Conservation (phyloP, 208 protist species). For the Leishmania mexicana region DNA sequence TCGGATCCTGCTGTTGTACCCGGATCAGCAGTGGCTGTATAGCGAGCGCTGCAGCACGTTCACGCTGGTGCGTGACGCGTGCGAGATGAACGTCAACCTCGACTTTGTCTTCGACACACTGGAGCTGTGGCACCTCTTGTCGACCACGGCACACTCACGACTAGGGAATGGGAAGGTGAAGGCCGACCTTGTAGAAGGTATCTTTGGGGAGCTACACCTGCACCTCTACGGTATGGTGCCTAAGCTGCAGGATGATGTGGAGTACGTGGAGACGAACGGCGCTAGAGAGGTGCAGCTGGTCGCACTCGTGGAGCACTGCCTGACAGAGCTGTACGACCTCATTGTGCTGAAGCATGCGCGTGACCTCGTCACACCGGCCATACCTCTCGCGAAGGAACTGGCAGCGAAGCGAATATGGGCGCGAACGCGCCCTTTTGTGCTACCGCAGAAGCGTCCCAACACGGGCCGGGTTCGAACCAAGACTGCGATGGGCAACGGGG, state of each 20-base stretch:
- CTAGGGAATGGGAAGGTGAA: constrained; percentile 73
- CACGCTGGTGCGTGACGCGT: constrained; percentile 66
- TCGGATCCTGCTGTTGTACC: constrained; percentile 77
- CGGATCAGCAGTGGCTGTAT: constrained; percentile 77
- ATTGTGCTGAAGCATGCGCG: constrained; percentile 64
- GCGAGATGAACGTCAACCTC: constrained; percentile 87
- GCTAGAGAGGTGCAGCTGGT: constrained; percentile 51
- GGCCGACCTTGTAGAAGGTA: constrained; percentile 77
- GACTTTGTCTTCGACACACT: constrained; percentile 83
- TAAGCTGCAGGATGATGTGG: constrained; percentile 60
- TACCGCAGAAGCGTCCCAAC: constrained; percentile 15
- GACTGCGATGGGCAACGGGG: neutral
- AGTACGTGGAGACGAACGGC: constrained; percentile 75
- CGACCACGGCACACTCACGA: constrained; percentile 6
- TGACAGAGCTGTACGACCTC: constrained; percentile 89
- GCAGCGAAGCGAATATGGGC: constrained; percentile 61
- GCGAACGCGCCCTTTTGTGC: constrained; percentile 25
- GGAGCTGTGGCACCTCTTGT: constrained; percentile 48
- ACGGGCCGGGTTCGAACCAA: neutral
- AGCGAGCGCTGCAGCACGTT: constrained; percentile 62
- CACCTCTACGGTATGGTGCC: constrained; percentile 61
- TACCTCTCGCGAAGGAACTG: constrained; percentile 85
- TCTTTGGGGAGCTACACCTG: constrained; percentile 78
- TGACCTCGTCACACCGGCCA: constrained; percentile 45
- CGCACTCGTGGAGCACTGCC: constrained; percentile 75